Evolutionary conservation across 2,329 filamentous ascomycete species (phyloP).

Genomic region (Tolypocladium cylindrosporum): DNA sequence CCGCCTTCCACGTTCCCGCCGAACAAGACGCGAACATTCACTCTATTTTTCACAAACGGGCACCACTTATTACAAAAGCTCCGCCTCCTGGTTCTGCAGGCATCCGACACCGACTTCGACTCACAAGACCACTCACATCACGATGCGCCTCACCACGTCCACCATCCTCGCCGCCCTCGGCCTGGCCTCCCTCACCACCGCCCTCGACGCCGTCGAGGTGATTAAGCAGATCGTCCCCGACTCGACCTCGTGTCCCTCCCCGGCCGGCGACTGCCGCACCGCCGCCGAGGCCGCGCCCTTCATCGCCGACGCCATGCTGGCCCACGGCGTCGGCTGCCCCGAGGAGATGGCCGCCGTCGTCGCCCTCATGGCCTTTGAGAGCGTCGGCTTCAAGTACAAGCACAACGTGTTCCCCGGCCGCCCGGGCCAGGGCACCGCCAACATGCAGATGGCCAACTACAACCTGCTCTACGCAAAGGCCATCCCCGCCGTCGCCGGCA

Average conservation of each 20-base stretch:
- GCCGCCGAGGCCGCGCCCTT: constrained; percentile 49
- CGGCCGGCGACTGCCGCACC: constrained; percentile 45
- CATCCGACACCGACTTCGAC: background rate
- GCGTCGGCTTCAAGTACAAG: constrained; percentile 59
- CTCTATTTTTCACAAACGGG: background rate
- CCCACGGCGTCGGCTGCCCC: constrained; percentile 43
- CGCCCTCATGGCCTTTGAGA: constrained; percentile 63
- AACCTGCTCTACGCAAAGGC: constrained; percentile 38
- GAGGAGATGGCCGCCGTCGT: constrained; percentile 61
- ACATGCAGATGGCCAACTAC: constrained; percentile 38
- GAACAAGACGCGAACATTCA: background rate
- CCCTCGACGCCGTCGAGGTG: constrained; percentile 21
- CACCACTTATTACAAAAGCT: background rate
- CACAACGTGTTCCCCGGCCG: constrained; percentile 47
- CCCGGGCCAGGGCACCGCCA: constrained; percentile 60
- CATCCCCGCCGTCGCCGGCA: constrained; percentile 24
- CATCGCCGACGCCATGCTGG: constrained; percentile 44
- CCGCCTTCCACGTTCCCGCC: background rate
- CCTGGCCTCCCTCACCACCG: constrained; percentile 7
- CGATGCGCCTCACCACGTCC: constrained; percentile 17
- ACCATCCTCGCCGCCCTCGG: constrained; percentile 4
- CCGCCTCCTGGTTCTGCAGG: background rate
- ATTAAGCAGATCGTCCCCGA: constrained; percentile 39
- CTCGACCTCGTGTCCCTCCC: constrained; percentile 38
- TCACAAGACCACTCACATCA: background rate